A percentile compares a stretch with the other conserved stretches of the same genome.
phyloP scores from a whole-genome alignment of 2,329 filamentous ascomycete species.

The Seiridium unicorne region DNA sequence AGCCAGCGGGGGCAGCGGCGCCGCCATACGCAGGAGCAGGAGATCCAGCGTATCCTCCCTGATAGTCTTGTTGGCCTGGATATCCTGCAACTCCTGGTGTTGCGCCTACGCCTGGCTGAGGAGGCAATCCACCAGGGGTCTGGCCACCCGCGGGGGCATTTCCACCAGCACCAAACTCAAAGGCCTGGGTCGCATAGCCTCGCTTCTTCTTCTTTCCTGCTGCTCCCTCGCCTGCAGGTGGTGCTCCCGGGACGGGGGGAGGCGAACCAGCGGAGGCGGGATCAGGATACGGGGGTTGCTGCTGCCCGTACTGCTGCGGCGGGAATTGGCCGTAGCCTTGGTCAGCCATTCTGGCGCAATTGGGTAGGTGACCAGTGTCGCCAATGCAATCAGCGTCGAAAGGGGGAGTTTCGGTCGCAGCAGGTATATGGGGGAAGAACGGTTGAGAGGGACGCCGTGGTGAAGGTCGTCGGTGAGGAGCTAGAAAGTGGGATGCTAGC shows the following conservation, averaged over 20 bases:
- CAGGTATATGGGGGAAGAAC: background rate
- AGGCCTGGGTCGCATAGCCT: slow-evolving; percentile 91
- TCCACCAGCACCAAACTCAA: slow-evolving; percentile 85
- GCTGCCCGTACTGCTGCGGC: slow-evolving; percentile 38
- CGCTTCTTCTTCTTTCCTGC: slow-evolving; percentile 88
- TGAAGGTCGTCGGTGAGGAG: slow-evolving; percentile 11
- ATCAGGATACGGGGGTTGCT: slow-evolving; percentile 38
- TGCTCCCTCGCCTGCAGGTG: slow-evolving; percentile 36
- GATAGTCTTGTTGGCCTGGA: slow-evolving; percentile 45
- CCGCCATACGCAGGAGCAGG: slow-evolving; percentile 37
- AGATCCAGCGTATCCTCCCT: slow-evolving; percentile 28
- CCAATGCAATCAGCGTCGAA: background rate
- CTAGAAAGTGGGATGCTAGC: slow-evolving; percentile 12
- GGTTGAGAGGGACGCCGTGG: slow-evolving; percentile 1
- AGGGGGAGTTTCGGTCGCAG: background rate
- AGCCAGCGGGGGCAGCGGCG: slow-evolving; percentile 33
- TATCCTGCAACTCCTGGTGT: slow-evolving; percentile 48
- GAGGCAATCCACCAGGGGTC: slow-evolving; percentile 34
- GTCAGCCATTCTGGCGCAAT: slow-evolving; percentile 51
- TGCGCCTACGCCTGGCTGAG: slow-evolving; percentile 37
- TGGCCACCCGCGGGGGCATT: slow-evolving; percentile 61
- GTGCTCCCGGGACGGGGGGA: slow-evolving; percentile 29
- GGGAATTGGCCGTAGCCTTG: slow-evolving; percentile 53
- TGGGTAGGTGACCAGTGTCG: slow-evolving; percentile 3
- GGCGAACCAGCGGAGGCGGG: slow-evolving; percentile 33